These are phyloP conservation scores for Annona squamosa DNA, from an alignment of 164 flowering plant genomes.

Conservation along the genomic window DNA sequence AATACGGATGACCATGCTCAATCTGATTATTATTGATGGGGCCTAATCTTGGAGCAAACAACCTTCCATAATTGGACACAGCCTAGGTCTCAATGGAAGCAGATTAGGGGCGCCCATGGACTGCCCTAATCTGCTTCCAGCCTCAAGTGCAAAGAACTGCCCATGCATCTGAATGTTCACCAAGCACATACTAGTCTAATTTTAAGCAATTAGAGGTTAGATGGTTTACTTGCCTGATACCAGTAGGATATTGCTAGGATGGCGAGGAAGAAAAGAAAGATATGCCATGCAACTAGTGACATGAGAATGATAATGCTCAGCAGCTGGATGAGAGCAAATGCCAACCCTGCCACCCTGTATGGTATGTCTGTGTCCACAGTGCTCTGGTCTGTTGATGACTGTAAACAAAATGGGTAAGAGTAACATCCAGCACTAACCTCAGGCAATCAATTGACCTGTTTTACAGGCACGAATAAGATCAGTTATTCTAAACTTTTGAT, in stretches of 20 bases:
- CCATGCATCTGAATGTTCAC: too few relatives aligned
- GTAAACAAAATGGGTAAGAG: slow-evolving; percentile 6
- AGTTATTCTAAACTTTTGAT: too few relatives aligned
- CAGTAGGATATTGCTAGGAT: slow-evolving; percentile 59
- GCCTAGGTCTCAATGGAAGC: too few relatives aligned
- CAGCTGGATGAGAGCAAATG: slow-evolving; percentile 70
- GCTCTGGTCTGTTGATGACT: slow-evolving; percentile 86
- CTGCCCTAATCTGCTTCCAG: too few relatives aligned
- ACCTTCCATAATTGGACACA: too few relatives aligned
- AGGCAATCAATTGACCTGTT: too few relatives aligned
- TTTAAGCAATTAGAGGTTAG: not conserved
- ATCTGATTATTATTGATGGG: not conserved
- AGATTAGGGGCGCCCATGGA: too few relatives aligned
- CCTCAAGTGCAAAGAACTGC: too few relatives aligned
- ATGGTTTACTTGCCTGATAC: slow-evolving; percentile 55
- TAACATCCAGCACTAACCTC: not conserved
- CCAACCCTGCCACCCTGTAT: slow-evolving; percentile 75
- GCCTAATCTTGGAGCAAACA: too few relatives aligned
- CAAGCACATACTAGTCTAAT: too few relatives aligned
- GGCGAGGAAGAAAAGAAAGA: slow-evolving; percentile 47
- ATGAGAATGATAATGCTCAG: slow-evolving; percentile 59
- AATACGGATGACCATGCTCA: too few relatives aligned
- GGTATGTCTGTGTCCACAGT: slow-evolving; percentile 77
- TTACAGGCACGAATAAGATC: too few relatives aligned
- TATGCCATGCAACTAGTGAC: slow-evolving; percentile 70